phyloP scores from a whole-genome alignment of 1,139 yeast species.

The Lodderomyces jiufengensis region DNA sequence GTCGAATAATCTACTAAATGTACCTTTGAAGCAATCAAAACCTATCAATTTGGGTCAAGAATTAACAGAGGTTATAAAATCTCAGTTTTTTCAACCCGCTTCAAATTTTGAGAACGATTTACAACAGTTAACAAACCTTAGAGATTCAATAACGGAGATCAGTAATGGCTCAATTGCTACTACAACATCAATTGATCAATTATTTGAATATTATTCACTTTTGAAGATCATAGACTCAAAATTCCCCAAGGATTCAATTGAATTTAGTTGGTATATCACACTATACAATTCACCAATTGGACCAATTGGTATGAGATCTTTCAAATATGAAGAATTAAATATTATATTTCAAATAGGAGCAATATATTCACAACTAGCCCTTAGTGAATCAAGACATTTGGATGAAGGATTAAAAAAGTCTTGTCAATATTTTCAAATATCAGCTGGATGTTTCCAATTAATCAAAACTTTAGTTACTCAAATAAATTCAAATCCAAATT shows the following conservation, averaged over 20 bases:
- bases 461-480: slow-evolving; percentile 21
- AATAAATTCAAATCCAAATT: slow-evolving; percentile 12
- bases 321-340: slow-evolving; percentile 58
- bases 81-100: slow-evolving; percentile 65
- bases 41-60: slow-evolving; percentile 42
- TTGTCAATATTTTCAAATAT: slow-evolving; percentile 60
- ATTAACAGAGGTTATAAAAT: slow-evolving; percentile 50
- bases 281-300: slow-evolving; percentile 34
- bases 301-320: slow-evolving; percentile 41
- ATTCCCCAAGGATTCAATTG: slow-evolving; percentile 42
- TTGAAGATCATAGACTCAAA: slow-evolving; percentile 29
- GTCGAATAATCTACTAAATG: slow-evolving; percentile 40
- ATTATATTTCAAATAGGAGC: slow-evolving; percentile 69
- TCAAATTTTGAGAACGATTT: slow-evolving; percentile 55
- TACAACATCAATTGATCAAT: slow-evolving; percentile 1
- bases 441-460: slow-evolving; percentile 65
- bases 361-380: slow-evolving; percentile 54
- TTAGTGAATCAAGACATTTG: slow-evolving; percentile 36
- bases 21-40: slow-evolving; percentile 55
- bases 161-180: slow-evolving; percentile 16
- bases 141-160: slow-evolving; percentile 22
- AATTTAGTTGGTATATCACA: slow-evolving; percentile 72
- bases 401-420: slow-evolving; percentile 60
- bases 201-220: slow-evolving; percentile 32
- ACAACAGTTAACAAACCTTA: slow-evolving; percentile 27